Base-by-base conservation (phyloP, 345 rosid genomes). In the Pelargonium nanum region DNA sequence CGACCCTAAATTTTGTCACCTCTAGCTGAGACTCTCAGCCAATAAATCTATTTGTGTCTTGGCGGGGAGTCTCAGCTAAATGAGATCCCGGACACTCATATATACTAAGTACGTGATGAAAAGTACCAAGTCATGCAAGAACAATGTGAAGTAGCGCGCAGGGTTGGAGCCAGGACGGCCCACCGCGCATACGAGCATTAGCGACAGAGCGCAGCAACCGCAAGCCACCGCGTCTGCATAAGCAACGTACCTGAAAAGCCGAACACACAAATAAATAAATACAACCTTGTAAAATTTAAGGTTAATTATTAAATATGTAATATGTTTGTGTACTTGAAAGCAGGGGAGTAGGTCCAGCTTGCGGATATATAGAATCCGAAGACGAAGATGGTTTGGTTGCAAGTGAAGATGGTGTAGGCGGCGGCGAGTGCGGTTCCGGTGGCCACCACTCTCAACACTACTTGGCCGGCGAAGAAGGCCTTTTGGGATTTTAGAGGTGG, bases 101-200 rank as follows among this genome's bases (percentile, higher is more conserved):
- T n/a, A n/a, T n/a, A n/a, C n/a, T n/a, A n/a, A n/a, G n/a, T n/a
- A n/a, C n/a, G n/a, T n/a, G n/a, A n/a, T n/a, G n/a, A n/a, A n/a
- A n/a, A n/a, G 15, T 77, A 81, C 88, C 88, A 81, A 55, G 68
- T 85, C 92, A 32, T 66, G 72, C 19, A 83, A 59, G 83, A 83
- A 81, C 61, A 85, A 51, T 8, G 67, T 8, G 74, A 75, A 75
- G 65, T 67, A 69, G 60, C 44, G 53, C 32, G 21, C 4, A 0
- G 82, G 66, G 24, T 22, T 71, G 23, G 56, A 65, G 57, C 71
- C 74, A 6, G 52, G 59, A 24, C 72, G 75, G 56, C 61, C 65
- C 15, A 59, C 4, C 22, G 69, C 2, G 48, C 69, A 30, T 19
- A 75, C 44, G 22, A 61, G 60, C 32, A 78, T 0, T 56, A 79